Conservation (phyloP, 352 stramenopile species). For the Globisporangium viniferum region DNA sequence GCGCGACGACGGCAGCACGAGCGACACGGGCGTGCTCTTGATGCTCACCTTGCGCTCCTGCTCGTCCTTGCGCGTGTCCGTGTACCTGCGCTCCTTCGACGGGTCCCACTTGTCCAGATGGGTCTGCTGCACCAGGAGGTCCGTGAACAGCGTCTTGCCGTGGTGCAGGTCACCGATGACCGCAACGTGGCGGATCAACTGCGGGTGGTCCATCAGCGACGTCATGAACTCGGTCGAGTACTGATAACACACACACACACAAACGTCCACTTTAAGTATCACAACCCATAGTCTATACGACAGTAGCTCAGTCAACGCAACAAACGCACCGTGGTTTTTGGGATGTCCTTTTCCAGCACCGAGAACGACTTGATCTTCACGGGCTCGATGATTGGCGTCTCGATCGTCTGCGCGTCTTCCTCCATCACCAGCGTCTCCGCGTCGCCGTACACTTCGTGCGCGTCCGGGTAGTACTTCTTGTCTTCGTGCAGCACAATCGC, state of each 20-base stretch:
- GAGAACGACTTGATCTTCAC: slow-evolving; percentile 94
- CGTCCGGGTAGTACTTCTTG: slow-evolving; percentile 99
- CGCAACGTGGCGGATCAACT: slow-evolving; percentile 92
- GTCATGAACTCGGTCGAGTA: slow-evolving; percentile 90
- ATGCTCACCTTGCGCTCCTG: slow-evolving; percentile 96
- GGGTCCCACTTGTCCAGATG: slow-evolving; percentile 82
- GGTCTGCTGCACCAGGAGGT: slow-evolving; percentile 91
- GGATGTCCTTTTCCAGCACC: slow-evolving; percentile 76
- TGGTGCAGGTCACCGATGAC: slow-evolving; percentile 98
- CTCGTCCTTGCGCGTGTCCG: slow-evolving; percentile 96
- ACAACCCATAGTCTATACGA: neutral
- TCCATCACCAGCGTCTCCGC: slow-evolving; percentile 97
- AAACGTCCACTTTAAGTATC: neutral
- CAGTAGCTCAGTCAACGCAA: neutral
- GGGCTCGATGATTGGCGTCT: slow-evolving; percentile 97
- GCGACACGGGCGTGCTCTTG: slow-evolving; percentile 95
- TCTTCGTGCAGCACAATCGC: slow-evolving; percentile 99
- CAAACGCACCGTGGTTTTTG: slow-evolving; percentile 52
- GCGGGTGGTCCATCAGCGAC: slow-evolving; percentile 87
- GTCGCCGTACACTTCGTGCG: slow-evolving; percentile 95
- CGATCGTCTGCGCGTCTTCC: slow-evolving; percentile 98
- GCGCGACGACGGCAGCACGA: slow-evolving; percentile 91
- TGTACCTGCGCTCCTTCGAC: slow-evolving; percentile 87
- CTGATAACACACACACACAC: slow-evolving; percentile 8
- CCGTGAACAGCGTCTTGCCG: slow-evolving; percentile 92